Evolutionary conservation across 768 basidiomycete species (phyloP).

Genomic region (Podaxis sp.): DNA sequence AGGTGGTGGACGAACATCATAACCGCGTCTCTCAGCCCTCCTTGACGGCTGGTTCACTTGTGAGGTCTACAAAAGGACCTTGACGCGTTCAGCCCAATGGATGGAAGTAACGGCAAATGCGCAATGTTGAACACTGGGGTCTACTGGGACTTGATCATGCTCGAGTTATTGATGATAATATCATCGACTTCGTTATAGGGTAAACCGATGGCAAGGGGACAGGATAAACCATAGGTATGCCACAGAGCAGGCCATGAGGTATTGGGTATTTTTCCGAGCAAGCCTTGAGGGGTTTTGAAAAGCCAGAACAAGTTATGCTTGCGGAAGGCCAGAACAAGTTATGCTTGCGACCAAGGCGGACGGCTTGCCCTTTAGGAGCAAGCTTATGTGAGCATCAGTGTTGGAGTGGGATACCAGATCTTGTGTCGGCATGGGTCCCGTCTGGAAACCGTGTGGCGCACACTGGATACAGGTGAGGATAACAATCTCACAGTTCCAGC

Average conservation of each 20-base stretch:
- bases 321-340: background rate
- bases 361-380: background rate
- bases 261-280: background rate
- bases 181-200: background rate
- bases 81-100: no score
- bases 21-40: no score
- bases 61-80: no score
- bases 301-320: background rate
- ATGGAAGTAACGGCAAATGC: background rate
- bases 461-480: background rate
- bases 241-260: background rate
- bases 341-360: background rate
- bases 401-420: background rate
- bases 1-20: no score
- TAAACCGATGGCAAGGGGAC: background rate
- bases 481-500: background rate
- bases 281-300: background rate
- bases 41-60: no score
- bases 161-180: background rate
- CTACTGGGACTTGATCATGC: background rate
- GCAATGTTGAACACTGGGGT: background rate
- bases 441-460: background rate
- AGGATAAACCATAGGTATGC: background rate
- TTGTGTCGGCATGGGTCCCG: background rate
- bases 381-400: background rate